These are phyloP conservation scores for Starmerella powellii DNA, from an alignment of 805 yeast genomes.

Conservation along the genomic window DNA sequence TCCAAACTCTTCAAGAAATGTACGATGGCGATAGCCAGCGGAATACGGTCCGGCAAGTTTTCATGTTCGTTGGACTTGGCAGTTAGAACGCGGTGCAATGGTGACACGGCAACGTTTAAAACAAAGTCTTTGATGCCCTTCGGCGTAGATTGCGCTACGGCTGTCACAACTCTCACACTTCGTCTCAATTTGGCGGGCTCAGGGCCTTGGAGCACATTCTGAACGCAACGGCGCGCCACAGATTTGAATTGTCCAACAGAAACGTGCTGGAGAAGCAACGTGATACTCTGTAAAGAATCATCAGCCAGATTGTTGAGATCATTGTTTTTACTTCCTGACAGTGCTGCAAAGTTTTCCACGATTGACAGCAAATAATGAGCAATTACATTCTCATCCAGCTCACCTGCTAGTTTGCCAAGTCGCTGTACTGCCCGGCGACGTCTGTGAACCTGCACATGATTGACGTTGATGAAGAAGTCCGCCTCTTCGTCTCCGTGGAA, in stretches of 20 bases:
- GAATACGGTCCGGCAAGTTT: slow-evolving; percentile 62
- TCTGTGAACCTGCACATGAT: slow-evolving; percentile 74
- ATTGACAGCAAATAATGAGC: slow-evolving; percentile 76
- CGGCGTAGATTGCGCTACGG: slow-evolving; percentile 20
- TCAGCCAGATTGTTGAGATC: slow-evolving; percentile 31
- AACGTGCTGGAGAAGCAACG: slow-evolving; percentile 43
- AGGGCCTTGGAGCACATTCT: slow-evolving; percentile 36
- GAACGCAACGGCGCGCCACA: slow-evolving; percentile 53
- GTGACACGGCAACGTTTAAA: slow-evolving; percentile 46
- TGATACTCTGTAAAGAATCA: slow-evolving; percentile 47
- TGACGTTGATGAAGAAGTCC: slow-evolving; percentile 62
- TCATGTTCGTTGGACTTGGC: slow-evolving; percentile 52
- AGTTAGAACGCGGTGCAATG: slow-evolving; percentile 44
- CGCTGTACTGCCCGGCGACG: slow-evolving; percentile 73
- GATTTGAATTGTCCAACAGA: slow-evolving; percentile 76
- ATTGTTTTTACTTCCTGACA: slow-evolving; percentile 24
- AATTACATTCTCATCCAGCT: slow-evolving; percentile 36
- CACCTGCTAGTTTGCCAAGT: slow-evolving; percentile 36
- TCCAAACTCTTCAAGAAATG: slow-evolving; percentile 53
- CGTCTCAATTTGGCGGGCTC: slow-evolving; percentile 35
- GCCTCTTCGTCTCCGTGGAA: slow-evolving; percentile 68
- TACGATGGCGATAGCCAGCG: slow-evolving; percentile 69
- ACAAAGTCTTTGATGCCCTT: slow-evolving; percentile 31
- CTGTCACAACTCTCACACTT: slow-evolving; percentile 38
- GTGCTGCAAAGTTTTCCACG: slow-evolving; percentile 68